These are phyloP conservation scores for Kodamaea neixiangensis DNA, from an alignment of 805 yeast species.

Conservation along the genomic window DNA sequence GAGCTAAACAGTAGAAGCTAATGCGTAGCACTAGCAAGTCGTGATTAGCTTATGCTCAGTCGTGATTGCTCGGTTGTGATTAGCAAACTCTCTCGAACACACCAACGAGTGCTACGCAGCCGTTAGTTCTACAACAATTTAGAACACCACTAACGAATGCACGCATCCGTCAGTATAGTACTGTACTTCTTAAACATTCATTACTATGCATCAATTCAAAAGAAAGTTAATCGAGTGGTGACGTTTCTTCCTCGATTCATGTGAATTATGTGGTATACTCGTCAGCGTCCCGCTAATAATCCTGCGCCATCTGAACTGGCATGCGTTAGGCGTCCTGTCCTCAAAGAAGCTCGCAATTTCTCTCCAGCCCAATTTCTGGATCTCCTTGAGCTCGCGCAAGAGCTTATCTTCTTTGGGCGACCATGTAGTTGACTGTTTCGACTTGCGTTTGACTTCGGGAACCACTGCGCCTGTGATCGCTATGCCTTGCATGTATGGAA, in stretches of 20 bases:
- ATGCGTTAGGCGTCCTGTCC: slow-evolving; percentile 73
- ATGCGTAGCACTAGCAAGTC: neutral
- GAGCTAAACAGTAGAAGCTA: too few relatives aligned
- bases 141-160: too few relatives aligned
- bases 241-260: slow-evolving; percentile 17
- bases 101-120: too few relatives aligned
- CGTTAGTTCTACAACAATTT: too few relatives aligned
- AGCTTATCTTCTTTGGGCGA: slow-evolving; percentile 74
- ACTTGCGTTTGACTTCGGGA: slow-evolving; percentile 19
- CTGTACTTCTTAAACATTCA: too few relatives aligned
- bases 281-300: slow-evolving; percentile 39
- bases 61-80: too few relatives aligned
- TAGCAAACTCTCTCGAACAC: too few relatives aligned
- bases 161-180: too few relatives aligned
- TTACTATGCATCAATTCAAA: slow-evolving; percentile 26
- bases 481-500: slow-evolving; percentile 7
- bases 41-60: too few relatives aligned
- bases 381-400: slow-evolving; percentile 75
- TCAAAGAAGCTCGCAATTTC: slow-evolving; percentile 79
- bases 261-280: neutral
- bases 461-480: slow-evolving; percentile 3
- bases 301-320: slow-evolving; percentile 75
- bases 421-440: slow-evolving; percentile 57
- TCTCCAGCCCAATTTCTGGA: slow-evolving; percentile 85
- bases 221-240: slow-evolving; percentile 33